Conservation (phyloP, 129 eudicot species). For the Helichrysum umbraculigerum region DNA sequence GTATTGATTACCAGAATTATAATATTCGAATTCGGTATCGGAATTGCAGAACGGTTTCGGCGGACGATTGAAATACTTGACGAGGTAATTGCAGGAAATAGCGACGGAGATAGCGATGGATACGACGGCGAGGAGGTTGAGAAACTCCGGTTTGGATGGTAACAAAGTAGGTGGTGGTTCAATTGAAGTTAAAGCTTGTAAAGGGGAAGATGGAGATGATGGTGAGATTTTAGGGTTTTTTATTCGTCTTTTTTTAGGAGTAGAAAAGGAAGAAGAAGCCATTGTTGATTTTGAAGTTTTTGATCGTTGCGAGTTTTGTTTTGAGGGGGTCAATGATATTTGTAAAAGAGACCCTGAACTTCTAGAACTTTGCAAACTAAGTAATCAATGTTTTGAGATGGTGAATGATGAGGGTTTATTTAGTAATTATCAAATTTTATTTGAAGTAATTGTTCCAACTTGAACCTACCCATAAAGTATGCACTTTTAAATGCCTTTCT, state of each 20-base stretch:
- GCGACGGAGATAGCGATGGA: slow-evolving; percentile 67
- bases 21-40: slow-evolving; percentile 39
- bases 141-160: slow-evolving; percentile 61
- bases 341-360: no score
- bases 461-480: no score
- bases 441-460: no score
- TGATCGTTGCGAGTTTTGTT: not conserved
- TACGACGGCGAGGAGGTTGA: slow-evolving; percentile 56
- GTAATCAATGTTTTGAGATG: no score
- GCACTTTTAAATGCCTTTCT: no score
- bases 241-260: slow-evolving; percentile 30
- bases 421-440: no score
- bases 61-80: slow-evolving; percentile 30
- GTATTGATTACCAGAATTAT: slow-evolving; percentile 40
- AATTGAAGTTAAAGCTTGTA: slow-evolving; percentile 26
- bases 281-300: not conserved
- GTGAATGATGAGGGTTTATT: no score
- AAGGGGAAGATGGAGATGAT: slow-evolving; percentile 17
- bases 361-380: no score
- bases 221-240: slow-evolving; percentile 30
- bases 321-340: not conserved
- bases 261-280: not conserved
- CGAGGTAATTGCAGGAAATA: slow-evolving; percentile 40
- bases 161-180: slow-evolving; percentile 54
- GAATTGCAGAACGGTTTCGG: slow-evolving; percentile 65